phyloP scores from a whole-genome alignment of 225 moss, liverwort and hornwort genomes.

The Sphagnum tenellum region DNA sequence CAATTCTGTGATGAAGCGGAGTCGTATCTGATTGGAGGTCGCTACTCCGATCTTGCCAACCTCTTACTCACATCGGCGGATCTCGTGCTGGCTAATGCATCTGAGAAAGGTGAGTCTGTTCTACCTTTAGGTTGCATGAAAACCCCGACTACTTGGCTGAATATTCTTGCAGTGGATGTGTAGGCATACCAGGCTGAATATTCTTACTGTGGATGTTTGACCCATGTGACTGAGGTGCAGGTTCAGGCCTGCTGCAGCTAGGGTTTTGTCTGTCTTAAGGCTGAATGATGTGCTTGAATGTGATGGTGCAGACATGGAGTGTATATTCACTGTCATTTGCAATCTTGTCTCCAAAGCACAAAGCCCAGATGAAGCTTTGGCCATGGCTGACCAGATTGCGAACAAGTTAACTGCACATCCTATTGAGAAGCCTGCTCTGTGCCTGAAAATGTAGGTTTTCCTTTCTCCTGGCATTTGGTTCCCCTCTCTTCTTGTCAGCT shows the following conservation, averaged over 20 bases:
- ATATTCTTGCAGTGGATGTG: too few relatives aligned
- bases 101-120: conserved; percentile 66
- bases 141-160: too few relatives aligned
- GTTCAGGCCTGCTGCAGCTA: neutral
- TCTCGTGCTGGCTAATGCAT: conserved; percentile 74
- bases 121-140: too few relatives aligned
- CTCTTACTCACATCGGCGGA: conserved; percentile 93
- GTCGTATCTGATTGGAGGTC: conserved; percentile 43
- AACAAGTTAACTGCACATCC: conserved; percentile 82
- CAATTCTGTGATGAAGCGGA: conserved; percentile 77
- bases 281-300: neutral
- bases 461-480: too few relatives aligned
- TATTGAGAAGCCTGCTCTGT: conserved; percentile 75
- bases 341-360: conserved; percentile 92
- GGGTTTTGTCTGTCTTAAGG: neutral
- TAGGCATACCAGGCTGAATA: too few relatives aligned
- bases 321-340: conserved; percentile 92
- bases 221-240: too few relatives aligned
- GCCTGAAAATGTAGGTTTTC: conserved; percentile 66
- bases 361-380: conserved; percentile 95
- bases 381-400: conserved; percentile 92
- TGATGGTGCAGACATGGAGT: conserved; percentile 69
- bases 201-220: too few relatives aligned
- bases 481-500: too few relatives aligned
- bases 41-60: conserved; percentile 77